These are phyloP conservation scores for Euphorbia tirucalli DNA, from an alignment of 345 rosid species.

Conservation along the genomic window DNA sequence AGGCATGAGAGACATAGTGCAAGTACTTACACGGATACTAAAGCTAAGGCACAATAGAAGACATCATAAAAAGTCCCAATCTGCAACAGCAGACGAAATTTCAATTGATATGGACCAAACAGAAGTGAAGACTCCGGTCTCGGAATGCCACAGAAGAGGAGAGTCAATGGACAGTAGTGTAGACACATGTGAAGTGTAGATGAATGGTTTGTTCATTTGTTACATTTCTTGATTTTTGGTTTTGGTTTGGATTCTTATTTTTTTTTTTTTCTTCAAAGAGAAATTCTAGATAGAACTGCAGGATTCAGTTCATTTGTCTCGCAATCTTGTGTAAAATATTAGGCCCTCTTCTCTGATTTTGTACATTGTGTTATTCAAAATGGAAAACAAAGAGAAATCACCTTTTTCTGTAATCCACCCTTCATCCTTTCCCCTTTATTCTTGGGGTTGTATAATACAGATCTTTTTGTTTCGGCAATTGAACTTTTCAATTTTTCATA, in stretches of 20 bases:
- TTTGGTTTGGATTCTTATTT: slow-evolving; percentile 18
- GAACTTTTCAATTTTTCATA: too few relatives aligned
- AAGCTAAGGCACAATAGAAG: slow-evolving; percentile 58
- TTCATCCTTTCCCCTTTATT: too few relatives aligned
- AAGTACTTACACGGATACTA: slow-evolving; percentile 66
- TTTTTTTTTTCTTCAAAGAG: slow-evolving; percentile 16
- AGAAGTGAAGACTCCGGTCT: slow-evolving; percentile 35
- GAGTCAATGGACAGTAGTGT: slow-evolving; percentile 61
- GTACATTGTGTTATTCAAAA: slow-evolving; percentile 30
- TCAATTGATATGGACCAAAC: slow-evolving; percentile 43
- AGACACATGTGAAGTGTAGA: slow-evolving; percentile 50
- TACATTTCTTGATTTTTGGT: slow-evolving; percentile 1
- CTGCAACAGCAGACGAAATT: slow-evolving; percentile 46
- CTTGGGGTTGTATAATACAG: too few relatives aligned
- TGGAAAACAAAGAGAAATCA: slow-evolving; percentile 20
- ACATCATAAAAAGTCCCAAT: slow-evolving; percentile 51
- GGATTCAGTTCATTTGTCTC: slow-evolving; percentile 5
- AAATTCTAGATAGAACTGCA: too few relatives aligned
- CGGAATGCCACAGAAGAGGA: slow-evolving; percentile 51
- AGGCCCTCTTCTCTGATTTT: slow-evolving; percentile 22
- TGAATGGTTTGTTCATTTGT: slow-evolving; percentile 18
- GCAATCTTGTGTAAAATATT: slow-evolving; percentile 34
- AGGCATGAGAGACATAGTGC: slow-evolving; percentile 92
- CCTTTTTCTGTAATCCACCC: not conserved
- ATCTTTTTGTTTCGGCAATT: too few relatives aligned